These are phyloP conservation scores for Aspergillus mulundensis DNA, from an alignment of 495 filamentous ascomycete genomes.

Conservation along the genomic window DNA sequence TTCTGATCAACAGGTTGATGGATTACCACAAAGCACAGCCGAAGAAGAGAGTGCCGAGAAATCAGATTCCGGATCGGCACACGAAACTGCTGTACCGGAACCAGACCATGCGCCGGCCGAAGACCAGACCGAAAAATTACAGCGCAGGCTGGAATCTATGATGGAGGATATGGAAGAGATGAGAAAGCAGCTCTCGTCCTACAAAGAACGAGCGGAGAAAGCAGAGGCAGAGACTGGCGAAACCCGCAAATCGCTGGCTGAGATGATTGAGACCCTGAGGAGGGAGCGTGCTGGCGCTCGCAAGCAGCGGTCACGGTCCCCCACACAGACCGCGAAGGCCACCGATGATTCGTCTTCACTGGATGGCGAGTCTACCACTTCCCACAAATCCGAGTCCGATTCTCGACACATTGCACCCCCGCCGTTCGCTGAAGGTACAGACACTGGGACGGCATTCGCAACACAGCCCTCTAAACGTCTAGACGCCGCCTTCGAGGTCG, in stretches of 20 bases:
- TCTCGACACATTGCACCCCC: conserved; percentile 14
- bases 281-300: conserved; percentile 50
- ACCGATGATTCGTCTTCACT: neutral
- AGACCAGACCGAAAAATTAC: conserved; percentile 45
- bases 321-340: conserved; percentile 5
- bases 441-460: conserved; percentile 35
- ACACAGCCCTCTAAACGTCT: conserved; percentile 33
- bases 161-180: conserved; percentile 78
- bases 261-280: conserved; percentile 84
- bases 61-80: conserved; percentile 5
- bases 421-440: conserved; percentile 32
- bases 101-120: conserved; percentile 26
- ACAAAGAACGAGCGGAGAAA: conserved; percentile 69
- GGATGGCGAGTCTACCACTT: conserved; percentile 5
- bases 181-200: conserved; percentile 72
- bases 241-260: conserved; percentile 68
- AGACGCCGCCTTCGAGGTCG: conserved; percentile 47
- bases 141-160: conserved; percentile 74
- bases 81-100: conserved; percentile 32
- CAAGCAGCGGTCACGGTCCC: neutral
- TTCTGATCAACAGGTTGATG: conserved; percentile 30
- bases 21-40: conserved; percentile 2
- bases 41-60: conserved; percentile 15
- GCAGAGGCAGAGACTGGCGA: conserved; percentile 70
- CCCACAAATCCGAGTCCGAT: neutral